Base-by-base conservation (phyloP, 2,329 filamentous ascomycete species). In the Exophiala calicioides region DNA sequence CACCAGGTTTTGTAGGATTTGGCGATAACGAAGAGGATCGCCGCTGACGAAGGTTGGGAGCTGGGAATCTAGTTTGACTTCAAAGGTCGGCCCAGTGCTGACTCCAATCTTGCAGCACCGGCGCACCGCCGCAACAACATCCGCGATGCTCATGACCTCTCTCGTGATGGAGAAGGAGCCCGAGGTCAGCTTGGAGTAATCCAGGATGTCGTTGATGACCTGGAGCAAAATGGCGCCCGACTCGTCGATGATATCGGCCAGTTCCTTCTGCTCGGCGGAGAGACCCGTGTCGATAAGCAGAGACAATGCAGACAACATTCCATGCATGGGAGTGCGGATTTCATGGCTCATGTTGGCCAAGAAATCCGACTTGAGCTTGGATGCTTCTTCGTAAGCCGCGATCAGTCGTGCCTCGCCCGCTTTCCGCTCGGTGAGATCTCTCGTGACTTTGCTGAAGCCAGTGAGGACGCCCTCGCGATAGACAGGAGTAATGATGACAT, bases 161-260 rank as follows among this genome's bases (percentile, higher is more conserved):
- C 56, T 58, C 29, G 61, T 58, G 31, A 82, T 65, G 53, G 72
- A 69, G 47, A 83, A 65, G 23, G 76, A 65, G 55, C 80, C 77
- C 10, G 76, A 62, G 36, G 70, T 76, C 42, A 84, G 70, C 55
- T 83, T 84, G 7, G 80, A 82, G 58, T 81, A 84, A 63, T 85
- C 81, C n/a, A 84, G 70, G 34, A 85, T 81, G 50, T 83, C 79
- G 57, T 84, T 82, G 60, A 84, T 82, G 37, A 84, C 74, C 52
- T 79, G 76, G 13, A 84, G 64, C 16, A 84, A 67, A 2, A 82
- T 69, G 15, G 76, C 72, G 2, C 77, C 79, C 0, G 80, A 82
- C 46, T 82, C 78, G 53, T 80, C 72, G 44, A 84, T 78, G 34
- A 82, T 78, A 30, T 70, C 68, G 1, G 77, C 72, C 31, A 76